phyloP scores from a whole-genome alignment of 805 yeast genomes.

The Sporopachydermia quercuum region DNA sequence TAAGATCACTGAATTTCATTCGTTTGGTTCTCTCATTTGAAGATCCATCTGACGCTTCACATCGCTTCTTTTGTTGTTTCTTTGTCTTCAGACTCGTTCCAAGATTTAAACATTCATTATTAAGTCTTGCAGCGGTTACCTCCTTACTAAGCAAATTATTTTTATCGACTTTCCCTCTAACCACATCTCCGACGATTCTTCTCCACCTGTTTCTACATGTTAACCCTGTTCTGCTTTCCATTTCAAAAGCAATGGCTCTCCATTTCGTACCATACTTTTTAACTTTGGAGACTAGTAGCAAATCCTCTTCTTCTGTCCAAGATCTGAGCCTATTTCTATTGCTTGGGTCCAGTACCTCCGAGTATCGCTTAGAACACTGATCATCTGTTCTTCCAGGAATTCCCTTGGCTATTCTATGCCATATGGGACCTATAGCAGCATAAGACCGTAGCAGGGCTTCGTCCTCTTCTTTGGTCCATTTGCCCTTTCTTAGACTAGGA shows the following conservation, averaged over 20 bases:
- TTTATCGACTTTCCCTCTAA: background rate
- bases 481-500: slow-evolving; percentile 69
- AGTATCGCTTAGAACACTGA: slow-evolving; percentile 85
- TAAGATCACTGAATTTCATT: no score
- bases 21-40: no score
- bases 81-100: background rate
- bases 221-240: slow-evolving; percentile 71
- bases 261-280: slow-evolving; percentile 72
- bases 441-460: slow-evolving; percentile 46
- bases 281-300: slow-evolving; percentile 50
- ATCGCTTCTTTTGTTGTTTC: background rate
- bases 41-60: background rate
- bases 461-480: slow-evolving; percentile 80
- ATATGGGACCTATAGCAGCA: slow-evolving; percentile 56
- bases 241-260: slow-evolving; percentile 61
- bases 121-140: slow-evolving; percentile 1
- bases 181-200: slow-evolving; percentile 57
- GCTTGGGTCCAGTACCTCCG: slow-evolving; percentile 74
- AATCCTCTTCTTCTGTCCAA: slow-evolving; percentile 72
- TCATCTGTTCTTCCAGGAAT: slow-evolving; percentile 84
- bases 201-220: slow-evolving; percentile 92
- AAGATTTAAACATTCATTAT: background rate
- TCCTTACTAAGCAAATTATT: background rate
- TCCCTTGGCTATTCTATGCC: slow-evolving; percentile 71
- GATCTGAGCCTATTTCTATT: slow-evolving; percentile 63